A percentile compares a stretch with the other conserved stretches of the same genome.
phyloP scores from a whole-genome alignment of 306 rosid species.

The Acacia acuminata region DNA sequence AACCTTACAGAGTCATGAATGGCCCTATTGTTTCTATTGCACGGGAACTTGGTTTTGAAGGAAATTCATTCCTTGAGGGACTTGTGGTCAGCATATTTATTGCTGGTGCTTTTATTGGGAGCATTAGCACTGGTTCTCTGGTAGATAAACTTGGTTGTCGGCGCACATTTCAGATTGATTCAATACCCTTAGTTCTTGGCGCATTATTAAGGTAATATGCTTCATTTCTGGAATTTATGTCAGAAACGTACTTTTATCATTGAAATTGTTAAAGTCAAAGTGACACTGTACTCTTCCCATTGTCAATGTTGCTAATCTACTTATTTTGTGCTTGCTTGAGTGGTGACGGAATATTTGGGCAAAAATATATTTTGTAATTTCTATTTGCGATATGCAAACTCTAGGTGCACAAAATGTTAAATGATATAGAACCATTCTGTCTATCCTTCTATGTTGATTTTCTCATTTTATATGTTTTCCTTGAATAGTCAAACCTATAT shows the following conservation, averaged over 20 bases:
- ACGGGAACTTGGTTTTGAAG: conserved; percentile 83
- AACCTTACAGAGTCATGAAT: conserved; percentile 72
- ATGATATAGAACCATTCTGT: conserved; percentile 5
- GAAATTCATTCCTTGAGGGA: conserved; percentile 79
- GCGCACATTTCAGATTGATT: conserved; percentile 70
- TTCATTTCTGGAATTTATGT: conserved; percentile 2
- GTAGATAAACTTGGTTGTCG: conserved; percentile 88
- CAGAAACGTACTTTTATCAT: conserved; percentile 1
- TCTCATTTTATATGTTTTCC: neutral
- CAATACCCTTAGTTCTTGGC: conserved; percentile 82
- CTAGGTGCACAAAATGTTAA: neutral
- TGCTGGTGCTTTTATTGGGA: conserved; percentile 89
- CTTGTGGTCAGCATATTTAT: conserved; percentile 89
- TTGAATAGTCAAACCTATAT: neutral
- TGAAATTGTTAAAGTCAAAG: conserved; percentile 20
- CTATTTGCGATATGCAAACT: neutral
- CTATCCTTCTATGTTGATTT: neutral
- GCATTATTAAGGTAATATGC: conserved; percentile 66
- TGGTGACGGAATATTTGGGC: neutral
- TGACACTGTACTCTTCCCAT: neutral
- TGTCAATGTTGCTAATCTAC: neutral
- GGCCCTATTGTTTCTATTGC: conserved; percentile 88
- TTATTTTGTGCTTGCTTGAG: neutral
- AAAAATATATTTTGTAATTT: neutral
- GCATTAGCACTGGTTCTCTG: conserved; percentile 67